Conservation (phyloP, 2,329 filamentous ascomycete genomes). For the Phyllosticta capitalensis region DNA sequence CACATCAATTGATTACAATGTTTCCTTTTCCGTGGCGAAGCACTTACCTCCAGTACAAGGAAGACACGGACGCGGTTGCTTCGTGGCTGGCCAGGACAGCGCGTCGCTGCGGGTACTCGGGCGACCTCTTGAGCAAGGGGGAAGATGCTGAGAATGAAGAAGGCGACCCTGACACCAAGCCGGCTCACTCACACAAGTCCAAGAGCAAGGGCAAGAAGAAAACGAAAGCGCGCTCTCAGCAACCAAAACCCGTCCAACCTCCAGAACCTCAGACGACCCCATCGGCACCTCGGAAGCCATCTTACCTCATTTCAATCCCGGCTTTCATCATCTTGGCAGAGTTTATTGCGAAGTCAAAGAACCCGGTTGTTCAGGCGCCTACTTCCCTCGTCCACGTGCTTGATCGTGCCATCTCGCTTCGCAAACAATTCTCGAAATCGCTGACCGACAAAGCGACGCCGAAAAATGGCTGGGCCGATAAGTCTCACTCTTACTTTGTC, state of each 20-base stretch:
- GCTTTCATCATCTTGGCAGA: background rate
- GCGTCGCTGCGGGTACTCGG: slow-evolving; percentile 24
- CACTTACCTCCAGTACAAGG: slow-evolving; percentile 33
- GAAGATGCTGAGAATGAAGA: too few relatives aligned
- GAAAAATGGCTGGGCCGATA: background rate
- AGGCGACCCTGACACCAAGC: background rate
- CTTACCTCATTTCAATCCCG: background rate
- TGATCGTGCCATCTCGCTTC: background rate
- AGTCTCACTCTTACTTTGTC: background rate
- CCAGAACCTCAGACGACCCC: too few relatives aligned
- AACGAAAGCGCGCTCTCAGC: too few relatives aligned
- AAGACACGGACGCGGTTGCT: slow-evolving; percentile 33
- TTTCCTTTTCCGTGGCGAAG: slow-evolving; percentile 19
- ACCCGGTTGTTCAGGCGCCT: background rate
- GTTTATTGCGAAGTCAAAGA: background rate
- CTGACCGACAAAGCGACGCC: background rate
- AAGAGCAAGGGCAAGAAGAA: background rate
- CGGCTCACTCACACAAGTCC: background rate
- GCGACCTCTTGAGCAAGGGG: slow-evolving; percentile 9
- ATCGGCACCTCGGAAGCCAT: background rate
- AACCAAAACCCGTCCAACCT: too few relatives aligned
- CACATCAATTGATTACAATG: slow-evolving; percentile 7
- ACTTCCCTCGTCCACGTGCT: background rate
- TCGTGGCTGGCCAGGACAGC: slow-evolving; percentile 36
- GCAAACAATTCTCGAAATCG: background rate